Percentiles rank a stretch among this genome's conserved stretches.
These are phyloP conservation scores for Saururus chinensis DNA, from an alignment of 164 flowering plant species.

Conservation along the genomic window DNA sequence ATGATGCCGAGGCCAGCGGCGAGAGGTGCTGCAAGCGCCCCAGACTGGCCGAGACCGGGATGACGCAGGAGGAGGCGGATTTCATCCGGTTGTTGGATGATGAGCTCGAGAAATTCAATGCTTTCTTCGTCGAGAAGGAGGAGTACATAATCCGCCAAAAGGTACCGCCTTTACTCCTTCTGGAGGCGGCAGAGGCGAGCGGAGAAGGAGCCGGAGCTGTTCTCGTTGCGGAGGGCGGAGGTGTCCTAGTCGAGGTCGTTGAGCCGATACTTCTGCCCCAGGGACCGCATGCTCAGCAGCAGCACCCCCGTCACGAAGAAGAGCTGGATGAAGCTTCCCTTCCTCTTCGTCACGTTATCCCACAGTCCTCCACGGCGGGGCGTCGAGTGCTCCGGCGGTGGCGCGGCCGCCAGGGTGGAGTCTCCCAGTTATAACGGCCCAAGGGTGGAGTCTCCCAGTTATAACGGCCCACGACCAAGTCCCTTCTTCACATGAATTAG, in stretches of 20 bases:
- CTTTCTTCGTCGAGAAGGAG: constrained; percentile 80
- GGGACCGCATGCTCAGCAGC: constrained; percentile 57
- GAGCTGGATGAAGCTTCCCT: constrained; percentile 64
- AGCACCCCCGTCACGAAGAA: constrained; percentile 69
- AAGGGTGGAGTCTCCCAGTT: too few relatives aligned
- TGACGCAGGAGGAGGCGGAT: constrained; percentile 57
- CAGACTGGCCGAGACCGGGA: constrained; percentile 19
- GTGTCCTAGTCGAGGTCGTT: constrained; percentile 60
- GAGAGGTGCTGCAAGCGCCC: constrained; percentile 28
- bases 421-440: too few relatives aligned
- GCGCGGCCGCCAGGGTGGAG: not conserved
- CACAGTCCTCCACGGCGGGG: not conserved
- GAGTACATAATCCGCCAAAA: constrained; percentile 80
- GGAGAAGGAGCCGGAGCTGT: constrained; percentile 54
- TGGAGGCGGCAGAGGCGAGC: constrained; percentile 39
- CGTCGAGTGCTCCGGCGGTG: not conserved
- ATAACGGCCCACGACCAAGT: too few relatives aligned
- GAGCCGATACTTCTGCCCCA: constrained; percentile 77
- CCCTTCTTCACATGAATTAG: too few relatives aligned
- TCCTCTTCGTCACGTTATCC: constrained; percentile 14
- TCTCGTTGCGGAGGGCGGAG: constrained; percentile 50
- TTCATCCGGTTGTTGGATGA: constrained; percentile 57
- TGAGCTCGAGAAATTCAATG: constrained; percentile 83
- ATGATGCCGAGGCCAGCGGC: constrained; percentile 2
- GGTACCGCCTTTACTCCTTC: constrained; percentile 28